phyloP scores from a whole-genome alignment of 1,284 basidiomycete genomes.

The Malassezia furfur region DNA sequence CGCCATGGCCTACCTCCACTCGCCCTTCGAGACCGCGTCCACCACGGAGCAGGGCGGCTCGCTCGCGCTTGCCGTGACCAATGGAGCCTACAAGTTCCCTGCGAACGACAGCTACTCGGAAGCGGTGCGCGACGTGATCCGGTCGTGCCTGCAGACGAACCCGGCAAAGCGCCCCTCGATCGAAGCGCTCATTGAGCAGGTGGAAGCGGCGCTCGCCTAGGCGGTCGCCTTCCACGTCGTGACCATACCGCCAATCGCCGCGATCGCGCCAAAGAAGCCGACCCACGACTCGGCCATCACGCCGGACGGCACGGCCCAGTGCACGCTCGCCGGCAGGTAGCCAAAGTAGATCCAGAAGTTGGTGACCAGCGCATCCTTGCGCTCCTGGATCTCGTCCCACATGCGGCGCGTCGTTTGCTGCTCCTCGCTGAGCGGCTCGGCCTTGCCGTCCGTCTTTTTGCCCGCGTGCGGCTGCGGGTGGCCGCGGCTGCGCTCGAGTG shows the following conservation, averaged over 20 bases:
- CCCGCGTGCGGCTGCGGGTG: constrained; percentile 29
- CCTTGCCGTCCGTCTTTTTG: constrained; percentile 9
- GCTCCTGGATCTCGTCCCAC: constrained; percentile 48
- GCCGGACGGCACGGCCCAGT: constrained; percentile 58
- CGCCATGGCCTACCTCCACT: constrained; percentile 45
- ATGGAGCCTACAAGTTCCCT: constrained; percentile 40
- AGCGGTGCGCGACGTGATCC: constrained; percentile 36
- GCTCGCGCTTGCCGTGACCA: constrained; percentile 46
- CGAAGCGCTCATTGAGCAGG: constrained; percentile 31
- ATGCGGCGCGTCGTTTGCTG: constrained; percentile 36
- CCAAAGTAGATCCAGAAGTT: constrained; percentile 65
- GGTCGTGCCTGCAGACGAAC: constrained; percentile 34
- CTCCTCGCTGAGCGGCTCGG: constrained; percentile 22
- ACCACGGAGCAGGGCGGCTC: constrained; percentile 47
- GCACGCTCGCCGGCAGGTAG: constrained; percentile 68
- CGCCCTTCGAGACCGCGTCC: constrained; percentile 47
- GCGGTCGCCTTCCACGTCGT: constrained; percentile 33
- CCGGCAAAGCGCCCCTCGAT: constrained; percentile 34
- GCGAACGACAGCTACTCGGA: constrained; percentile 33
- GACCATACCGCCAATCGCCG: constrained; percentile 34
- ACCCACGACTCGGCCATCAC: constrained; percentile 41
- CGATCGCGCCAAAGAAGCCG: constrained; percentile 45
- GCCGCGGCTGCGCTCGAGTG: constrained; percentile 38
- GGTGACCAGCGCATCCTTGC: constrained; percentile 63
- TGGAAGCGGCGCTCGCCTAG: constrained; percentile 20